Base-by-base conservation (phyloP, 805 yeast species). In the Tetrapisispora arboricola region DNA sequence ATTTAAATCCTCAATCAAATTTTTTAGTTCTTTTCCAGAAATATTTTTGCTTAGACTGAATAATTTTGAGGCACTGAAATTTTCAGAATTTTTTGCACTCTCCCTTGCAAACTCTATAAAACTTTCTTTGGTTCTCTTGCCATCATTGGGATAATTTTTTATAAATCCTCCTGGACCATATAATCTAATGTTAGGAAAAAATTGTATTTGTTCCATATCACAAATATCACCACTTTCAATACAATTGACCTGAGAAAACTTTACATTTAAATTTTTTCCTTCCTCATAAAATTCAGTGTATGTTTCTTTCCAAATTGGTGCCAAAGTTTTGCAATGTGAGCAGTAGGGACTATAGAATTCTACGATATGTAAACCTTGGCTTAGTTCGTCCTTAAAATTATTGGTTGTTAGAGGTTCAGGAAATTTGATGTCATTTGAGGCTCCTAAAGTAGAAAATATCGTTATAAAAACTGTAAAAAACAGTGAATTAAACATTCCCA, bases 311-410 rank as follows among this genome's bases (percentile, higher is more conserved):
- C 97, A 92, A 6, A 65, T 70, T 2, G 97, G 97, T 2, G 84
- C 92, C 39, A 92, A 64, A 5, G 65, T 67, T 46, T 66, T 72
- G 64, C 98, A 92, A 61, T 90, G 96, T 7, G 65, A 58, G 58
- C 98, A 92, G 53, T 80, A 80, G 0, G 98, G 98, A 25, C 95
- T 85, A 57, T 64, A 92, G 63, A 86, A 88, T 62, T 90, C 96
- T 24, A 90, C 80, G 53, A 90, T 70, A 54, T 87, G 80, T 21
- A 79, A 63, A 3, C 81, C 81, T 10, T 68, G 61, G n/a, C 66
- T 55, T 15, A 76, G 54, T 27, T 65, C 63, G 12, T 57, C 44
- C 39, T 76, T 77, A 53, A 83, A 85, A 20, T 65, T 68, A 1
- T 63, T 69, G 4, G 57, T 48, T 0, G 70, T 75, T 35, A 85